phyloP scores from a whole-genome alignment of 2,329 filamentous ascomycete genomes.

The Colletotrichum musicola region DNA sequence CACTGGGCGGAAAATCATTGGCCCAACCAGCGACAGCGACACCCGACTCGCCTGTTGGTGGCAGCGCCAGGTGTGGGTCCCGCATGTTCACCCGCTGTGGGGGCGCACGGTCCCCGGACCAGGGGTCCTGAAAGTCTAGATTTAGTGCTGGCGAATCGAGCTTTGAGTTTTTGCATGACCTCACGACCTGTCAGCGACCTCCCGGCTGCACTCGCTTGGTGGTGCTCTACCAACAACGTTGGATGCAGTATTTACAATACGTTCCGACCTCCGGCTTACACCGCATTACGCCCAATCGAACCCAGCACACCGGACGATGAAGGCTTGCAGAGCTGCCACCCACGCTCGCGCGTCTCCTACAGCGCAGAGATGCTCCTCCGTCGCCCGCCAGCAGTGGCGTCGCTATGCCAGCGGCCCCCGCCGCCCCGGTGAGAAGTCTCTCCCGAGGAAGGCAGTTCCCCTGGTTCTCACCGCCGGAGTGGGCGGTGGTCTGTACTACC shows the following conservation, averaged over 20 bases:
- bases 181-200: conserved; percentile 39
- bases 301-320: conserved; percentile 20
- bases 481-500: conserved; percentile 55
- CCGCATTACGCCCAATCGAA: neutral
- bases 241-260: conserved; percentile 7
- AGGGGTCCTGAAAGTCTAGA: conserved; percentile 34
- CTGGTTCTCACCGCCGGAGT: conserved; percentile 43
- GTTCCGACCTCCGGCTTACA: neutral
- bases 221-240: conserved; percentile 6
- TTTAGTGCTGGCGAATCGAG: conserved; percentile 37
- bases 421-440: conserved; percentile 16
- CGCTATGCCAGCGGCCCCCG: conserved; percentile 27
- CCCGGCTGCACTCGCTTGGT: conserved; percentile 17
- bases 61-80: conserved; percentile 7
- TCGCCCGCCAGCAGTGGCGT: conserved; percentile 22
- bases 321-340: conserved; percentile 29
- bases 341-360: conserved; percentile 34
- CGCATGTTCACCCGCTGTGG: conserved; percentile 26
- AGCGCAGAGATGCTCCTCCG: conserved; percentile 30
- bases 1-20: conserved; percentile 39
- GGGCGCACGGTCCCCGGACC: conserved; percentile 32
- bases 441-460: conserved; percentile 2
- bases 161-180: conserved; percentile 39
- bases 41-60: too few relatives aligned
- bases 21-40: conserved; percentile 19